Base-by-base conservation (phyloP, 192 early-diverging fungal species). In the Rhizophlyctis rosea region DNA sequence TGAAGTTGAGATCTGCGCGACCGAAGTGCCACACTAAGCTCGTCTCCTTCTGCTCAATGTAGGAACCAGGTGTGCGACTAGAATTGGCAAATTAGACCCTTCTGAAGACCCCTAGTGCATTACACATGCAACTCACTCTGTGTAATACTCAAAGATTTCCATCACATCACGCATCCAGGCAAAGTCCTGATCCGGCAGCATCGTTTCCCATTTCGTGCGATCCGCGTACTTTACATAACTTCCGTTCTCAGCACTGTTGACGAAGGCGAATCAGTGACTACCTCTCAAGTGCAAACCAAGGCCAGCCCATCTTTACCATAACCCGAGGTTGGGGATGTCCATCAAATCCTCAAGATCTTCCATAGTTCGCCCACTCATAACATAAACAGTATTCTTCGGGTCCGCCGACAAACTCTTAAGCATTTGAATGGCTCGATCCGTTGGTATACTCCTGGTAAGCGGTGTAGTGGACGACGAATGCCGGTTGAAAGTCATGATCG, bases 61-160 rank as follows among this genome's bases (percentile, higher is more conserved):
- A 83, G 0, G 88, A 83, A 18, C 88, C 90, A 3, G 88, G 87
- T 23, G 90, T 92, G 54, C 91, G 81, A 53, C 78, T 80, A 55
- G 18, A 1, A 16, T 44, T 18, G 18, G 39, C 39, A 44, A 44
- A 7, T 7, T 44, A 18, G 7, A 18, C 7, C 39, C 18, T 44
- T 44, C 39, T 18, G 39, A 44, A 64, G 33, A 29, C 23, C 29
- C 16, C 34, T 34, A 18, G 39, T 13, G 39, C 39, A 18, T 18
- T 49, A 7, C 49, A 51, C 32, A n/a, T 0, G 2, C 31, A 24
- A 52, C 69, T 76, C 70, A 80, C 66, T 91, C 90, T 3, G 80
- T 85, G 71, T 91, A 93, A 63, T 89, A 93, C 47, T 89, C 81
- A 65, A 93, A 87, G 52, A 93, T 87, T 77, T 93, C 85, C 57